Conservation (phyloP, 169 alveolate genomes). For the Eimeria maxima region DNA sequence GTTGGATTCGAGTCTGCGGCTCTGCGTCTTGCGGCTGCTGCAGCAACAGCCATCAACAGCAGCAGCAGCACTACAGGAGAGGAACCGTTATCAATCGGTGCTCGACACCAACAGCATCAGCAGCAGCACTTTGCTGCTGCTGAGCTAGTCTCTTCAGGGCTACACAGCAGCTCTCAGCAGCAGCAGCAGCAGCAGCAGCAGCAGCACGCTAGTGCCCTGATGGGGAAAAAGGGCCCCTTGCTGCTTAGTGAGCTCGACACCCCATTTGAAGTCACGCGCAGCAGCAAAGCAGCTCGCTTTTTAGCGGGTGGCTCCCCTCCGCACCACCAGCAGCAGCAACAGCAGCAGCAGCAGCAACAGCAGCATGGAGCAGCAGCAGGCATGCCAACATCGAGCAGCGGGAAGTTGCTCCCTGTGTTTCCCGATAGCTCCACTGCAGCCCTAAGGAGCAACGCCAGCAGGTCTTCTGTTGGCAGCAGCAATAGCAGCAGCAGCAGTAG, state of each 20-base stretch:
- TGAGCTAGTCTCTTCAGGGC: not conserved
- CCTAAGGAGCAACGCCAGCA: not conserved
- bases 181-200: slow-evolving; percentile 42
- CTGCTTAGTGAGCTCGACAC: slow-evolving; percentile 80
- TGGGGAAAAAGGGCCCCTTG: slow-evolving; percentile 64
- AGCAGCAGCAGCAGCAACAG: slow-evolving; percentile 37
- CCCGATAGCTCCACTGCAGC: slow-evolving; percentile 56
- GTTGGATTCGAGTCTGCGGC: not conserved
- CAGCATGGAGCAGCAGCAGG: slow-evolving; percentile 41
- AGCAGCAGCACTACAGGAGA: slow-evolving; percentile 59
- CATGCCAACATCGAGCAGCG: slow-evolving; percentile 21
- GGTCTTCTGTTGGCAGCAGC: slow-evolving; percentile 31
- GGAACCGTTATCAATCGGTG: not conserved
- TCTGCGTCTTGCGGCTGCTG: slow-evolving; percentile 5
- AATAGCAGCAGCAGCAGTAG: slow-evolving; percentile 6
- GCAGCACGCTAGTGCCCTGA: not conserved
- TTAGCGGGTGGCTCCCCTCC: slow-evolving; percentile 53
- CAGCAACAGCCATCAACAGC: slow-evolving; percentile 47
- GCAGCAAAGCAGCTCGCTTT: slow-evolving; percentile 45
- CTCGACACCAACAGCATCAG: slow-evolving; percentile 28
- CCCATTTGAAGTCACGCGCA: slow-evolving; percentile 63
- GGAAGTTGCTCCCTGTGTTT: slow-evolving; percentile 15
- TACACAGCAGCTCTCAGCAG: not conserved
- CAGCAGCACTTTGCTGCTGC: slow-evolving; percentile 2
- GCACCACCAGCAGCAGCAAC: slow-evolving; percentile 56